Base-by-base conservation (phyloP, 2,329 filamentous ascomycete species). In the Aureobasidium zeae region DNA sequence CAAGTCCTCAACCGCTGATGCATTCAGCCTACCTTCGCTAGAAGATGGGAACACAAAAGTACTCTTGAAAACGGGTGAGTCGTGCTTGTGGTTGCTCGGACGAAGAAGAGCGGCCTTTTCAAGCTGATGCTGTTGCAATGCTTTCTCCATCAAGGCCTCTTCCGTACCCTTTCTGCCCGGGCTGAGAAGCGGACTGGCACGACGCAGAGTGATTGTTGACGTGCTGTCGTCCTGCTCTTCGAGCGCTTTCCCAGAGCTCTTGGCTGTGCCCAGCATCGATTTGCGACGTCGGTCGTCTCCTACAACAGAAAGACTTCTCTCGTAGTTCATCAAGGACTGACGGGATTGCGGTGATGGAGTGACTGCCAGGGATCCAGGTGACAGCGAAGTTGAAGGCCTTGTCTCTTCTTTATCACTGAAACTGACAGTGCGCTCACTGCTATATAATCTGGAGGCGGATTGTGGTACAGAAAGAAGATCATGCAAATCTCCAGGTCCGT, bases 21-120 rank as follows among this genome's bases (percentile, higher is more conserved):
- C 17, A 22, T 28, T 11, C 12, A 38, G 25, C 19, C 33, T 28
- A 2, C 42, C 32, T 10, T 36, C 36, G 7, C 36, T 39, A 16
- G 37, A 17, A n/a, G 43, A 30, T 20, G 43, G 35, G 9, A 33
- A 35, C 5, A 36, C 46, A 17, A 50, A 50, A 21, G 50, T 39
- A 8, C 51, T 51, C 10, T 38, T 45, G 46, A 53, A 55, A 21
- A 51, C 19, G 12, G 52, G 50, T n/a, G 25, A 35, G 17, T 52
- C 50, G 10, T 48, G 45, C n/a, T 49, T 52, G 38, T 59, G 60
- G 46, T 54, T 58, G 13, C 49, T 47, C 3, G 54, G 54, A 4
- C 55, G 55, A 26, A 60, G 59, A 21, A 62, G 35, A 6, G 57
- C 56, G 4, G 48, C 49, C 36, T 61, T 61, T 34, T 61, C 58